Base-by-base conservation (phyloP, 257 asterid species). In the Cynanchum wilfordii region DNA sequence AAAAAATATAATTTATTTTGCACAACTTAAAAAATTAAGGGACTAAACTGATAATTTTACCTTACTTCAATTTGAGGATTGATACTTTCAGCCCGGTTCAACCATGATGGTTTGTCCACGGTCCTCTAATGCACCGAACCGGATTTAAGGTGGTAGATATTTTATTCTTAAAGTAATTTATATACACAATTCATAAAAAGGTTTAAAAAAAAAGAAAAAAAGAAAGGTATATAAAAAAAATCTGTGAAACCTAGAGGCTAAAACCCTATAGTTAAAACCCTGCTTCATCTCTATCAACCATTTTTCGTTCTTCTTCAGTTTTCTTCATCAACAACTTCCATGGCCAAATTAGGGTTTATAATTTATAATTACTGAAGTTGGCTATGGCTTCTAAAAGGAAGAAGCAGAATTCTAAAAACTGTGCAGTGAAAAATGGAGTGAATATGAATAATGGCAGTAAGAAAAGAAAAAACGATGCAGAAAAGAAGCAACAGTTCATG, bases 191-290 rank as follows among this genome's bases (percentile, higher is more conserved):
- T 17, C 20, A 51, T 1, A 30, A 19, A 29, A 27, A 19, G 19
- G 5, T 27, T 19, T 40, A 16, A 50, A 40, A 52, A 60, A 45
- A 36, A 16, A 27, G 1, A 8, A 62, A 6, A 9, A 17, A 64
- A 27, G 9, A 60, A 40, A 13, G 54, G 7, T n/a, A 51, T 10
- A 47, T 44, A 49, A 56, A 65, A 42, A 49, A 63, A 58, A 42
- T 60, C 59, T 47, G 29, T 30, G 27, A 75, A 52, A 3, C 55
- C 20, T 13, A 15, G 22, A 73, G 72, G 79, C 95, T 81, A 84
- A 87, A 90, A 90, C 96, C 96, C 96, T 88, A 90, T 81, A 69
- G 75, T 76, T 85, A 84, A 87, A 85, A 82, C 87, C 86, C 81
- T 70, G 59, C 27, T 60, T 76, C 72, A 15, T 56, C 70, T 49